Conservation (phyloP, 208 protist genomes). For the Wallacemonas sp. region DNA sequence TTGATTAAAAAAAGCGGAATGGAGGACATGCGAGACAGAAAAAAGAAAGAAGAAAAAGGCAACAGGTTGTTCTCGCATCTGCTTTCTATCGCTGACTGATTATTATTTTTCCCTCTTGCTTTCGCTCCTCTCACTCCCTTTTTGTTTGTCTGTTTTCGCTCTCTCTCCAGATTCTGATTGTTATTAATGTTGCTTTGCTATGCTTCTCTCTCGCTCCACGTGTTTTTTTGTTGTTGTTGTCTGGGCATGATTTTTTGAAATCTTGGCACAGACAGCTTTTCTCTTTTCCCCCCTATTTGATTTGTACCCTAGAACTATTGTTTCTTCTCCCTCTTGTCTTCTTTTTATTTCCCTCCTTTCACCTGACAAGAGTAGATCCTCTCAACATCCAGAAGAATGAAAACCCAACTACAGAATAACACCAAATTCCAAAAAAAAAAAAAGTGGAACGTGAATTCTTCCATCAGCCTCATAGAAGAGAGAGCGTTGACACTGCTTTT, state of each 20-base stretch:
- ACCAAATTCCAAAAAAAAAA: neutral
- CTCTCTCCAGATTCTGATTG: neutral
- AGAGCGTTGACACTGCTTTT: no score
- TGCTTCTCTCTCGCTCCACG: neutral
- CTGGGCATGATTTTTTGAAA: conserved; percentile 17
- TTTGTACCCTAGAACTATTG: conserved; percentile 2
- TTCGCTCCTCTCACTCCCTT: neutral
- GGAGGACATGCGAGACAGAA: neutral
- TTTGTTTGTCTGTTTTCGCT: neutral
- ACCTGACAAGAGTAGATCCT: no score
- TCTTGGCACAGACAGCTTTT: no score
- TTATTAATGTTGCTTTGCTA: neutral
- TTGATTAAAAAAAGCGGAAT: neutral
- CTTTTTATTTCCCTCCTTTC: conserved; percentile 7
- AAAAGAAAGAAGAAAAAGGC: neutral
- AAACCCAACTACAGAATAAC: no score
- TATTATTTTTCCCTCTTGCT: neutral
- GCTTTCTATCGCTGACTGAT: no score
- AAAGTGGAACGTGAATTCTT: neutral
- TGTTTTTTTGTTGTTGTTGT: conserved; percentile 19
- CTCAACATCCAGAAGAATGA: no score
- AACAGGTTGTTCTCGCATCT: neutral
- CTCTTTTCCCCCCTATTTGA: conserved; percentile 14
- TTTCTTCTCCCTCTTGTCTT: neutral
- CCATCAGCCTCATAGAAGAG: neutral